Evolutionary conservation across 2,329 filamentous ascomycete species (phyloP), one percentile per base, ranked within the genome.

Genomic region (Teratosphaeriaceae sp.): DNA sequence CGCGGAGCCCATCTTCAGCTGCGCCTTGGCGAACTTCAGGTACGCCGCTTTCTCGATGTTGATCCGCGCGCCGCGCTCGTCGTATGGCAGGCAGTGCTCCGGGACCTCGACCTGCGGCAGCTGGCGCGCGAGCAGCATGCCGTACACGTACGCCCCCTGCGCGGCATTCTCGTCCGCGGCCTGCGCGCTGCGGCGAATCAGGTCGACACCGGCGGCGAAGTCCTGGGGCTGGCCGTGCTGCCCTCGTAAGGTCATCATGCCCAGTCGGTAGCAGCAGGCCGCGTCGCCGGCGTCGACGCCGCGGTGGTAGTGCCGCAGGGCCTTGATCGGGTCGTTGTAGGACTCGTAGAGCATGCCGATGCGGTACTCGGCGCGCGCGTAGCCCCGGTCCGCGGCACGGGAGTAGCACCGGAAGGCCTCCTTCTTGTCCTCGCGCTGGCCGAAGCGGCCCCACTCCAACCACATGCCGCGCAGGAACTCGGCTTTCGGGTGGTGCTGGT

Each of bases 271-370:
- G 60, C 80, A 84, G 4, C 88, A 89, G 3, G 92, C 92, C 13
- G 92, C 95, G 67, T 98, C 92, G 19, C 82, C 81, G 53, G 82
- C 71, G 38, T 80, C 77, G 38, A 92, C 81, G 38, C 92, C 92
- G 36, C 79, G 77, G 52, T 88, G 80, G 66, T 97, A 98, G 65
- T 97, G 89, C 58, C 84, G 82, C 59, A 96, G 81, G 5, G 92
- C 92, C 64, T 94, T 96, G 49, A 82, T 76, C 47, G 88, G 83
- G 59, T 98, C 90, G 60, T 94, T 94, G 3, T 88, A 90, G 63
- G 85, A 88, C 67, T 98, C 92, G 62, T 89, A 97, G 44, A 96
- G 84, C 90, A 97, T 98, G 49, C 92, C 92, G 69, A 98, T 94
- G 36, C 92, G 81, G 65, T 98, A 98, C 65, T 97, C 88, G 16